Base-by-base conservation (phyloP, 208 protist species). In the Leptomonas pyrrhocoris region DNA sequence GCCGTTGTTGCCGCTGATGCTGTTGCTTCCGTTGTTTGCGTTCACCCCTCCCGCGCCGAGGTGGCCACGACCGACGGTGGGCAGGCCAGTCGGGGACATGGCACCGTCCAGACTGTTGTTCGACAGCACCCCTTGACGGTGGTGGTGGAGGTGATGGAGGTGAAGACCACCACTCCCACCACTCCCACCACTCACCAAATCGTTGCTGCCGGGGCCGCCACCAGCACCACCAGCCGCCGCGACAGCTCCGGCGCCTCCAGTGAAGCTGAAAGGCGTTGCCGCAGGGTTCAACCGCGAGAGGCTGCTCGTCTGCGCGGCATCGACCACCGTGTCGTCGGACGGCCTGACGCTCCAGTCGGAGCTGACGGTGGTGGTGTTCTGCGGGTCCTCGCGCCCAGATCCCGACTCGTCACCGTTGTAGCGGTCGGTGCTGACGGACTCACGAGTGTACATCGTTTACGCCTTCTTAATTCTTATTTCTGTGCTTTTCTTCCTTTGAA, bases 331-430 rank as follows among this genome's bases (percentile, higher is more conserved):
- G 62, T 77, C 71, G 50, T 77, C 71, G 56, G 71, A 77, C 31
- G 71, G 71, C 23, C 71, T 55, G 56, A 77, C 71, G 38, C 71
- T 77, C 71, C 71, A 77, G 71, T 77, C 71, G 6, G 71, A 77
- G 63, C 63, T 66, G 7, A 71, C 70, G 53, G 68, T 25, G 25
- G 71, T 76, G 7, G 62, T 77, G 63, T 77, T 77, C 28, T 77
- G 71, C 27, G 40, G 38, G 27, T 77, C 71, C 6, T 71, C 71
- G 49, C 71, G 62, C 19, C 61, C 71, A 8, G 62, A 74, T 21
- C 51, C 60, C 6, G 60, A 38, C 13, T 76, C 71, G 63, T 70
- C 71, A 43, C 48, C 51, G 43, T 61, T 70, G 43, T 77, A 77
- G 30, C 71, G 71, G 23, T 71, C 60, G 11, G 63, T 71, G 63